Evolutionary conservation across 73 alveolate genomes (phyloP).

Genomic region (Loxodes magnus): DNA sequence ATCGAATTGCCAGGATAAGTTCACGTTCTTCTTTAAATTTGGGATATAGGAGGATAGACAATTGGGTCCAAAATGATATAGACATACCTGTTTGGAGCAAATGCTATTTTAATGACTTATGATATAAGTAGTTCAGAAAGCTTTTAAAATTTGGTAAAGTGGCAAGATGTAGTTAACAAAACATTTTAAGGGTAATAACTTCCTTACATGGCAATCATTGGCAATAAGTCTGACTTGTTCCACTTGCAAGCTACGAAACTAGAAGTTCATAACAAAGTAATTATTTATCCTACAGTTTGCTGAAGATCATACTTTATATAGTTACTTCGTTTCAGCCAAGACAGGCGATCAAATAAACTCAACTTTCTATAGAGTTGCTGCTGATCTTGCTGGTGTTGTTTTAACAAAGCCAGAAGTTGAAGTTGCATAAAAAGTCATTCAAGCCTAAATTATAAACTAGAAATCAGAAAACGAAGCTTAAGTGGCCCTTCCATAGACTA

Average conservation of each 20-base stretch:
- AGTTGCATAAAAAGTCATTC: constrained; percentile 13
- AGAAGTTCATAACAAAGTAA: constrained; percentile 18
- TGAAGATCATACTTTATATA: constrained; percentile 16
- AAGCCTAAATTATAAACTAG: constrained; percentile 19
- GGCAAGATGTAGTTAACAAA: constrained; percentile 34
- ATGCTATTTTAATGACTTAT: constrained; percentile 37
- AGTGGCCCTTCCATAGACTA: not conserved
- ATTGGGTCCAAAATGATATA: constrained; percentile 39
- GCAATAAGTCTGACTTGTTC: constrained; percentile 39
- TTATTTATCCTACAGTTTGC: too few species aligned
- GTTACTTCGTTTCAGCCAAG: constrained; percentile 59
- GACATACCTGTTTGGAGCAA: constrained; percentile 48
- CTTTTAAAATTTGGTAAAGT: constrained; percentile 36
- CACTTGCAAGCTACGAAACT: constrained; percentile 47
- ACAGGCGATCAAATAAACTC: constrained; percentile 66
- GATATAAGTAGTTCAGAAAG: constrained; percentile 46
- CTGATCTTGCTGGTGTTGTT: constrained; percentile 62
- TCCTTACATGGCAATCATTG: constrained; percentile 40
- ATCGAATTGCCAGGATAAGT: constrained; percentile 36
- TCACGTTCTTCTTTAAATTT: constrained; percentile 27
- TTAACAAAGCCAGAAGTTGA: constrained; percentile 1
- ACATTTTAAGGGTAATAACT: constrained; percentile 32
- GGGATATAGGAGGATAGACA: constrained; percentile 56
- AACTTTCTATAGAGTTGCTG: constrained; percentile 61
- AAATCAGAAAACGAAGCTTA: not conserved